Percentiles rank a stretch among this genome's conserved stretches.
phyloP scores from a whole-genome alignment of 352 stramenopile species.

The Globisporangium cylindrosporum region DNA sequence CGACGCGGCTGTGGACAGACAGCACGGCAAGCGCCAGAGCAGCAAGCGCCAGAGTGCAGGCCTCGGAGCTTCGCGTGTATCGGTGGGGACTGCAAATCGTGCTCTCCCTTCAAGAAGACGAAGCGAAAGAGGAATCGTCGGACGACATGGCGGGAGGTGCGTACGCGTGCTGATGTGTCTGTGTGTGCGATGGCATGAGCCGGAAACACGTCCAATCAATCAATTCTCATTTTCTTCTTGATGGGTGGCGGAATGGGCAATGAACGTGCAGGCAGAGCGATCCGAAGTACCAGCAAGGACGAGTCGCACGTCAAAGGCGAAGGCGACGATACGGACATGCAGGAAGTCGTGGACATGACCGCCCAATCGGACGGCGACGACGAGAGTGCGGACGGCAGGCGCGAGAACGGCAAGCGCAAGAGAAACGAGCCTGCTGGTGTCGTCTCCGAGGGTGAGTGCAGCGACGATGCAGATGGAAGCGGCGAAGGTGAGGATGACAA shows the following conservation, averaged over 20 bases:
- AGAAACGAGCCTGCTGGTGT: neutral
- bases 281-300: neutral
- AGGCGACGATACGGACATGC: neutral
- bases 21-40: neutral
- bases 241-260: neutral
- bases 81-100: neutral
- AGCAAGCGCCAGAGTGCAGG: neutral
- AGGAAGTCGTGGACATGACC: constrained; percentile 9
- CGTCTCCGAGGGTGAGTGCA: neutral
- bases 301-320: neutral
- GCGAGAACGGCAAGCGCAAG: constrained; percentile 7
- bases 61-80: neutral
- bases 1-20: neutral
- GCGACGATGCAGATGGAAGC: neutral
- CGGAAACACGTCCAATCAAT: neutral
- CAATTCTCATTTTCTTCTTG: neutral
- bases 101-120: neutral
- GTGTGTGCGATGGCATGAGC: neutral
- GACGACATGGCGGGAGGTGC: neutral
- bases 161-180: neutral
- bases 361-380: neutral
- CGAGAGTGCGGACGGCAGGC: neutral
- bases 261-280: neutral
- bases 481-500: neutral
- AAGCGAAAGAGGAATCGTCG: neutral